These are phyloP conservation scores for Astraeus odoratus DNA, from an alignment of 768 basidiomycete genomes.

Conservation along the genomic window DNA sequence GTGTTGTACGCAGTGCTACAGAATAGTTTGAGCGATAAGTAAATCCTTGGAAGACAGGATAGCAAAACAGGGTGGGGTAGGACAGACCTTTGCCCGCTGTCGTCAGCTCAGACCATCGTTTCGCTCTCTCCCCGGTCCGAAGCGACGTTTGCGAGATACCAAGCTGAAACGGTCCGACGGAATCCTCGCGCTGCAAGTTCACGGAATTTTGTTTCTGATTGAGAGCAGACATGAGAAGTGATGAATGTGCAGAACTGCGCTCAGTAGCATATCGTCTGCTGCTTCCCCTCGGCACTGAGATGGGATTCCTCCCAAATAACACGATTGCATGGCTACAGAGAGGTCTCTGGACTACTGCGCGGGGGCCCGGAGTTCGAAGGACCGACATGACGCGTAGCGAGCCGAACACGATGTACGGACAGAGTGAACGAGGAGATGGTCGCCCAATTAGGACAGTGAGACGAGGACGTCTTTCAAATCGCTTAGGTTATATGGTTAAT, in stretches of 20 bases:
- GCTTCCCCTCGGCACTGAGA: not conserved
- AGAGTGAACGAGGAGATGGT: too few species aligned
- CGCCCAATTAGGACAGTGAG: too few species aligned
- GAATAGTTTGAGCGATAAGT: not conserved
- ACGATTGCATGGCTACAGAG: too few species aligned
- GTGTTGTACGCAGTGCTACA: constrained; percentile 46
- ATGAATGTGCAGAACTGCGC: constrained; percentile 37
- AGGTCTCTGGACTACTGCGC: not conserved
- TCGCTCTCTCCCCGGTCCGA: constrained; percentile 46
- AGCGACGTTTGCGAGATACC: constrained; percentile 55
- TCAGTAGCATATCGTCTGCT: constrained; percentile 41
- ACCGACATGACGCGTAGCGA: constrained; percentile 1
- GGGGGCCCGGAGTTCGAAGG: not conserved
- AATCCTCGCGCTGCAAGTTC: constrained; percentile 41
- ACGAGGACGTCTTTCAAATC: too few species aligned
- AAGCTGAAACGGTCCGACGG: constrained; percentile 73
- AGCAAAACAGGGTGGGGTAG: not conserved
- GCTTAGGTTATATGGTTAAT: too few species aligned
- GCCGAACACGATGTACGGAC: too few species aligned
- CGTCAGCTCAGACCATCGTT: constrained; percentile 77
- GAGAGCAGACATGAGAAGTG: constrained; percentile 56
- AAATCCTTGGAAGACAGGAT: not conserved
- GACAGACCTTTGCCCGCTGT: constrained; percentile 66
- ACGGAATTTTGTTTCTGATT: constrained; percentile 45
- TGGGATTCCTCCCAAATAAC: not conserved